These are phyloP conservation scores for Pseudogymnoascus sp. DNA, from an alignment of 2,329 filamentous ascomycete species.

Conservation along the genomic window DNA sequence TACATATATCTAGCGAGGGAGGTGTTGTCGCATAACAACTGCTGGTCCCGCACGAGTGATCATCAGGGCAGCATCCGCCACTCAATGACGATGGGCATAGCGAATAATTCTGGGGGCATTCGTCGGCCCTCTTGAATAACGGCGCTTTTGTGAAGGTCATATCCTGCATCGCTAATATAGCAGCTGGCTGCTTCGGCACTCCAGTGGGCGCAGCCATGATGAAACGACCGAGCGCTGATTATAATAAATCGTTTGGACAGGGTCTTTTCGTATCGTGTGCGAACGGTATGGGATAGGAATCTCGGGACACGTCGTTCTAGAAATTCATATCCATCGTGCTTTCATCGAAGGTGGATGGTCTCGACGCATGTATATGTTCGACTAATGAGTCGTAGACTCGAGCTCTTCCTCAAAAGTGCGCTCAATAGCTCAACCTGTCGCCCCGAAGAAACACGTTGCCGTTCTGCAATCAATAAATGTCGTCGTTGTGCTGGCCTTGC, in stretches of 20 bases:
- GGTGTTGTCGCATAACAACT: slow-evolving; percentile 41
- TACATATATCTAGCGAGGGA: slow-evolving; percentile 34
- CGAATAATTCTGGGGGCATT: slow-evolving; percentile 22
- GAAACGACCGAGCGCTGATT: not conserved
- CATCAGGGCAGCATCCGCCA: slow-evolving; percentile 31
- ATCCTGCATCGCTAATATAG: not conserved
- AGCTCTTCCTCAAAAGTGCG: not conserved
- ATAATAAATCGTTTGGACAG: not conserved
- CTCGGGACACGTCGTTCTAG: not conserved
- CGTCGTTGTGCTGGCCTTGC: not conserved
- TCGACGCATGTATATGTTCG: not conserved
- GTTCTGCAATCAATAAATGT: not conserved
- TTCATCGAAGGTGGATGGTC: not conserved
- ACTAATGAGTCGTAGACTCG: not conserved
- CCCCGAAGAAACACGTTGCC: not conserved
- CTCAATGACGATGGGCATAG: slow-evolving; percentile 23
- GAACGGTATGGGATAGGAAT: not conserved
- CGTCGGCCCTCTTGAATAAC: not conserved
- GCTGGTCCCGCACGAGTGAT: slow-evolving; percentile 40
- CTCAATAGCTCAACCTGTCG: not conserved
- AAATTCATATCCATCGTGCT: not conserved
- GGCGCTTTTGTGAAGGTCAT: not conserved
- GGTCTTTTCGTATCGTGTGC: not conserved
- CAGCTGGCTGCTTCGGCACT: not conserved
- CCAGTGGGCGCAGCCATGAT: not conserved